Percentiles rank a stretch among this genome's conserved stretches.
These are phyloP conservation scores for Xerocomellus chrysenteron DNA, from an alignment of 768 basidiomycete species.

Conservation along the genomic window DNA sequence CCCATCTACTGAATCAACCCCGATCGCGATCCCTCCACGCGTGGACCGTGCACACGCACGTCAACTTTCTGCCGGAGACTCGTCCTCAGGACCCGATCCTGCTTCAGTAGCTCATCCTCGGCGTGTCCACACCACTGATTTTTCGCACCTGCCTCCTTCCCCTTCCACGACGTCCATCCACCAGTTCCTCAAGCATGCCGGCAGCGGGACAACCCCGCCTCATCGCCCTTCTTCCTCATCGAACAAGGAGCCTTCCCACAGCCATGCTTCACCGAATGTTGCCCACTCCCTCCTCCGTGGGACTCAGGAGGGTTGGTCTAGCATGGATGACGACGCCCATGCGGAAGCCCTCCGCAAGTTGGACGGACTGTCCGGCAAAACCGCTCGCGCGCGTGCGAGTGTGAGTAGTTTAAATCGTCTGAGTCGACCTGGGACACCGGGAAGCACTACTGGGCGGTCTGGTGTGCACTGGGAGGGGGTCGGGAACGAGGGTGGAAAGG, in stretches of 20 bases:
- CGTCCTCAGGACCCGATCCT: constrained; percentile 51
- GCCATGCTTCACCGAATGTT: constrained; percentile 59
- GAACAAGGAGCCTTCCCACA: constrained; percentile 39
- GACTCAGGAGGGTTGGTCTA: constrained; percentile 88
- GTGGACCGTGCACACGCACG: constrained; percentile 49
- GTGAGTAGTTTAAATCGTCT: constrained; percentile 68
- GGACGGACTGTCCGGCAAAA: constrained; percentile 82
- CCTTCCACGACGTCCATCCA: constrained; percentile 89
- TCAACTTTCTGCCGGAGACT: constrained; percentile 69
- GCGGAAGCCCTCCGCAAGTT: constrained; percentile 90
- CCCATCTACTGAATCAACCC: constrained; percentile 19
- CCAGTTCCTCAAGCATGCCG: constrained; percentile 67
- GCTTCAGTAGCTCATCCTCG: constrained; percentile 50
- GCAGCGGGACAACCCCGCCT: constrained; percentile 38
- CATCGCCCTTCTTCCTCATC: constrained; percentile 36
- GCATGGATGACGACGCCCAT: constrained; percentile 83
- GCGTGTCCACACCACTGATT: constrained; percentile 70
- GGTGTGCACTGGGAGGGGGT: constrained; percentile 77
- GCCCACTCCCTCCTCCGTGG: constrained; percentile 84
- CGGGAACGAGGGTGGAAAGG: constrained; percentile 36
- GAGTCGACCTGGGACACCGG: constrained; percentile 76
- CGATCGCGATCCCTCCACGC: constrained; percentile 23
- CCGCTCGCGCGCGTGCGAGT: constrained; percentile 74
- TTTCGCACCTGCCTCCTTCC: constrained; percentile 88
- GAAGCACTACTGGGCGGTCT: constrained; percentile 47